Base-by-base conservation (phyloP, 2,329 filamentous ascomycete genomes). In the Aphanocladium album region DNA sequence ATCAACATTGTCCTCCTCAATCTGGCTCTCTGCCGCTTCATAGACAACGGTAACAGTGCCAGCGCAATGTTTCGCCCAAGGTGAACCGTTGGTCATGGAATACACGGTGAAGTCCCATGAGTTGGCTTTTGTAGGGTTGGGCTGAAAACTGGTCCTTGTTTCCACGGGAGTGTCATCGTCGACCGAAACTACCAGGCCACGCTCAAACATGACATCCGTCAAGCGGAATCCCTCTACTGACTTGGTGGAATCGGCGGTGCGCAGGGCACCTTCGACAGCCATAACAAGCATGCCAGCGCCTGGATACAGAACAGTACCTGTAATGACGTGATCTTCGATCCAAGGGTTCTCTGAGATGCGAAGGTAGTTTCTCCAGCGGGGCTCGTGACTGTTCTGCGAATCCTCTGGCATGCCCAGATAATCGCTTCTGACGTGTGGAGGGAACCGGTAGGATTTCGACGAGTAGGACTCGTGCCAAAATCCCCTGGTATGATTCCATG, bases 241-340 rank as follows among this genome's bases (percentile, higher is more conserved):
- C 11, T 49, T 33, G 2, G 17, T 39, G 4, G 33, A 37, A 3
- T 55, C 37, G 14, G 46, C 57, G 4, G 59, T 39, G 39, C 67
- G 63, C 2, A 60, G 47, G 0, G 63, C 58, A 5, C 72, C 74
- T 60, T 76, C 72, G 1, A 65, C 63, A 9, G 67, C 72, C 67
- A 73, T 72, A 19, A 66, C 61, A 3, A 77, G 35, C 61, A 74
- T 77, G 0, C 68, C 73, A 3, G 76, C 70, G 17, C 57, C 70
- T 0, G 77, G 76, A 49, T 77, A 77, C 1, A 80, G 67, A 19
- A 73, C 67, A 6, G 72, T 60, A 60, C 62, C 23, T 66, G 64
- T 77, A 27, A 69, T 57, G 14, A 66, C 57, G 54, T 81, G 77
- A 49, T 79, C 72, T 1, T 56, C 50, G 1, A 80, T 60, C 79